Percentiles rank a stretch among this genome's conserved stretches.
These are phyloP conservation scores for Candida tunisiensis DNA, from an alignment of 1,139 yeast species.

Conservation along the genomic window DNA sequence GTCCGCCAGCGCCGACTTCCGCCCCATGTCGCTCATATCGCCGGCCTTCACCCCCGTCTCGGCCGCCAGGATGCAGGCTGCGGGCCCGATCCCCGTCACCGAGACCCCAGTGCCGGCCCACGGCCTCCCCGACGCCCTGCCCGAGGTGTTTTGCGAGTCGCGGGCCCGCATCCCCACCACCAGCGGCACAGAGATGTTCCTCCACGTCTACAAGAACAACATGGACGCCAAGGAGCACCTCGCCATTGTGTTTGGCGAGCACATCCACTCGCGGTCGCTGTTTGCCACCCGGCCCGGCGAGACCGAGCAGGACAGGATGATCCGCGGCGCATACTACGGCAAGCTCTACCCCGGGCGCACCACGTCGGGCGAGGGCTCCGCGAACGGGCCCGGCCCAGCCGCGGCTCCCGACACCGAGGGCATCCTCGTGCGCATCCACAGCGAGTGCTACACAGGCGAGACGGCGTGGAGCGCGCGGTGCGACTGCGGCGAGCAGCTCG, in stretches of 20 bases:
- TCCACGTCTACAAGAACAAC: conserved; percentile 77
- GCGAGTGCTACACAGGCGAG: conserved; percentile 97
- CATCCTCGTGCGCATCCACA: conserved; percentile 70
- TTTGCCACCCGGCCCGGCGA: conserved; percentile 50
- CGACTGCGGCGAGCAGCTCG: conserved; percentile 98
- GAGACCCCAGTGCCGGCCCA: neutral
- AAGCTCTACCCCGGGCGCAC: conserved; percentile 72
- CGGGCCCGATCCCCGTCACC: neutral
- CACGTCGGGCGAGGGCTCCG: conserved; percentile 13
- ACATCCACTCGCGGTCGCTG: conserved; percentile 61
- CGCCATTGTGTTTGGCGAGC: conserved; percentile 94
- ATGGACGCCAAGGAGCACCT: conserved; percentile 86
- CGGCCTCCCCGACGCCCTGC: conserved; percentile 25
- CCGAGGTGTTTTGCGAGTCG: conserved; percentile 74
- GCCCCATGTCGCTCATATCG: conserved; percentile 17
- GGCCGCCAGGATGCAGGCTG: neutral
- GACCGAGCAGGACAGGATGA: conserved; percentile 86
- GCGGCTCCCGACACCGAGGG: conserved; percentile 6
- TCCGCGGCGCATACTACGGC: conserved; percentile 93
- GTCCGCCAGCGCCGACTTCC: conserved; percentile 9
- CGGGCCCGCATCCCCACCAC: conserved; percentile 93
- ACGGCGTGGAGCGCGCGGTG: conserved; percentile 99
- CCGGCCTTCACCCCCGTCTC: conserved; percentile 17
- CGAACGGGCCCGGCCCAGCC: conserved; percentile 1
- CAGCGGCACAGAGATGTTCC: conserved; percentile 78